Evolutionary conservation across 805 yeast genomes (phyloP).

Genomic region (Myxozyma lipomycoides): DNA sequence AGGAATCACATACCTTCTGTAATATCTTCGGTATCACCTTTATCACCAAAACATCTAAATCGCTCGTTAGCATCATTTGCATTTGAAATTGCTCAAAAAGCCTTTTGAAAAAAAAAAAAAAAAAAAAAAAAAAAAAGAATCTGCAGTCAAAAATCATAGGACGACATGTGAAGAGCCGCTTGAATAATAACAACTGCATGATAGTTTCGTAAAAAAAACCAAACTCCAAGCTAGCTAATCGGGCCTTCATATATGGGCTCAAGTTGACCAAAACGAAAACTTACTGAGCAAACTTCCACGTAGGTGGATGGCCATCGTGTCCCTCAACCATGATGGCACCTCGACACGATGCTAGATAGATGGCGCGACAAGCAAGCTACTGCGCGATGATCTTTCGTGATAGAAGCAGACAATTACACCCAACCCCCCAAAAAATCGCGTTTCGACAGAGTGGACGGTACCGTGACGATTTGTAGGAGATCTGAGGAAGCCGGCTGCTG

Average conservation of each 20-base stretch:
- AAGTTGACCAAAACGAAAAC: no score
- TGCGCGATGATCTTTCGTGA: neutral
- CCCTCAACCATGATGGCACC: constrained; percentile 29
- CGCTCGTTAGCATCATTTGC: no score
- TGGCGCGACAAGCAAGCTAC: neutral
- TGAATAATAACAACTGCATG: no score
- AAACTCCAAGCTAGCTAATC: no score
- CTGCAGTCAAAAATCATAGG: neutral
- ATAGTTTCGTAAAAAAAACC: no score
- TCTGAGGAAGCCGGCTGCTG: no score
- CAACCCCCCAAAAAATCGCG: no score
- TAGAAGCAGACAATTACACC: neutral
- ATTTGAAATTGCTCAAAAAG: constrained; percentile 39
- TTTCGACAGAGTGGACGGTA: no score
- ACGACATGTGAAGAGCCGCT: no score
- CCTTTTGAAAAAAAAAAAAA: no score
- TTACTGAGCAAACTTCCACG: constrained; percentile 35
- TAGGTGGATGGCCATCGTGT: constrained; percentile 25
- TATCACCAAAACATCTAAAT: constrained; percentile 88
- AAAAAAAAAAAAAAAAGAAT: neutral
- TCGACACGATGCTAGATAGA: neutral
- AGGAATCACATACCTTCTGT: constrained; percentile 30
- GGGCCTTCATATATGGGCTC: no score
- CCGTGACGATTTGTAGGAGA: no score
- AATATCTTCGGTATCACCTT: constrained; percentile 91